Percentiles rank a stretch among this genome's conserved stretches.
Conservation (phyloP, 331 rosid genomes). For the Telfairia occidentalis region DNA sequence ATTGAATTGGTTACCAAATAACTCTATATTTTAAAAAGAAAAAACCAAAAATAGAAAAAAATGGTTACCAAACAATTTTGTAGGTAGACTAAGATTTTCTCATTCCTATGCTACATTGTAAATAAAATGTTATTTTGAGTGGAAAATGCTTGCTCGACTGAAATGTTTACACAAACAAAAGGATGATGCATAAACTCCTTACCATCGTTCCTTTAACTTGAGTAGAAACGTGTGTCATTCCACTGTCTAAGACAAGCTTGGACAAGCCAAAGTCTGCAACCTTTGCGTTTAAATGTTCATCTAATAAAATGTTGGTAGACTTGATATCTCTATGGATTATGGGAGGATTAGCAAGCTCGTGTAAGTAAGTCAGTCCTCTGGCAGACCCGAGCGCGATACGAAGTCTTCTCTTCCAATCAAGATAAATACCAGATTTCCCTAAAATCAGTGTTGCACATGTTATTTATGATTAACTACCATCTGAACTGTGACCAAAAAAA, state of each 20-base stretch:
- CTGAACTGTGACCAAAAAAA: neutral
- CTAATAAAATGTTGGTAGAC: constrained; percentile 65
- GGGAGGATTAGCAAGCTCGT: constrained; percentile 95
- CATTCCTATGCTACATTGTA: too few species aligned
- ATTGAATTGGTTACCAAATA: too few species aligned
- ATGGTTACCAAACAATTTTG: too few species aligned
- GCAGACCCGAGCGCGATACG: constrained; percentile 85
- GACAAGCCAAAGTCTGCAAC: constrained; percentile 97
- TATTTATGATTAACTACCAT: neutral
- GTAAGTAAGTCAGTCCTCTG: constrained; percentile 80
- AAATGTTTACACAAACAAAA: neutral
- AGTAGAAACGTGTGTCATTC: constrained; percentile 77
- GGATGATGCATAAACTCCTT: constrained; percentile 12
- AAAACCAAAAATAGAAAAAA: too few species aligned
- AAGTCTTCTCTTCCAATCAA: constrained; percentile 93
- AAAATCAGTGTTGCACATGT: constrained; percentile 13
- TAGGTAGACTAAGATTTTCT: too few species aligned
- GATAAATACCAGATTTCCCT: constrained; percentile 73
- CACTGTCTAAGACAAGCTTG: constrained; percentile 60
- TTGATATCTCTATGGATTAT: constrained; percentile 88
- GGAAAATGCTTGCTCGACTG: neutral
- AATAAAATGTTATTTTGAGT: too few species aligned
- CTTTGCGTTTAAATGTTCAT: constrained; percentile 67
- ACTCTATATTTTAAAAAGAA: too few species aligned
- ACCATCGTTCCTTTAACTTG: constrained; percentile 94